These are phyloP conservation scores for Globisporangium polare DNA, from an alignment of 352 stramenopile genomes.

Conservation along the genomic window DNA sequence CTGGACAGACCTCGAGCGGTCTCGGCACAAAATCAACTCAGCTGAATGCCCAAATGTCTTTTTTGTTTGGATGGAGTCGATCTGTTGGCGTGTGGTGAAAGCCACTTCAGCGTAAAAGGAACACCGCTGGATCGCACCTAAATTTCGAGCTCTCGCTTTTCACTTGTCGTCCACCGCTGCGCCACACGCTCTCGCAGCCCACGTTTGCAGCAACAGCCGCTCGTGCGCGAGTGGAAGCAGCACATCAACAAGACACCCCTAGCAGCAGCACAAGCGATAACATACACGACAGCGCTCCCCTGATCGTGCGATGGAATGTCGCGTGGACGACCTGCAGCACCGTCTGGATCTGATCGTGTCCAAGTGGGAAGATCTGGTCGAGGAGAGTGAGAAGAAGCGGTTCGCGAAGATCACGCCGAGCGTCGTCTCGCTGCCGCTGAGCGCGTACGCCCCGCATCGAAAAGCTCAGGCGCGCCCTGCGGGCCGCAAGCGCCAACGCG, in stretches of 20 bases:
- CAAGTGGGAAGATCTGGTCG: slow-evolving; percentile 42
- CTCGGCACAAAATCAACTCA: no score
- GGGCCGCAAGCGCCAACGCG: neutral
- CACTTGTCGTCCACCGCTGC: no score
- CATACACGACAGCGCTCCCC: neutral
- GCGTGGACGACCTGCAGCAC: slow-evolving; percentile 28
- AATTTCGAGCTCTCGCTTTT: no score
- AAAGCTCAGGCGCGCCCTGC: neutral
- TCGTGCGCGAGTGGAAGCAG: slow-evolving; percentile 49
- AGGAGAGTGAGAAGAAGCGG: slow-evolving; percentile 15
- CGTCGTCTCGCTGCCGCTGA: slow-evolving; percentile 30
- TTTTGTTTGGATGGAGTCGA: no score
- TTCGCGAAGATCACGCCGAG: slow-evolving; percentile 3
- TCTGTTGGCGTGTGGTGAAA: no score
- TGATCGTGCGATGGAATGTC: slow-evolving; percentile 23
- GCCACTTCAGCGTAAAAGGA: no score
- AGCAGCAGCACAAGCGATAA: neutral
- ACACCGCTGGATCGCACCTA: no score
- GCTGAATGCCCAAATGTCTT: no score
- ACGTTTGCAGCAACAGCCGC: no score
- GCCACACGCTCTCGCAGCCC: no score
- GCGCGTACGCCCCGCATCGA: slow-evolving; percentile 20
- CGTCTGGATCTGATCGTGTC: slow-evolving; percentile 20
- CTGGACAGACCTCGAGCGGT: no score
- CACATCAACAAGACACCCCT: no score